Percentiles rank a stretch among this genome's conserved stretches.
phyloP scores from a whole-genome alignment of 495 filamentous ascomycete genomes.

The Lindgomyces ingoldianus region DNA sequence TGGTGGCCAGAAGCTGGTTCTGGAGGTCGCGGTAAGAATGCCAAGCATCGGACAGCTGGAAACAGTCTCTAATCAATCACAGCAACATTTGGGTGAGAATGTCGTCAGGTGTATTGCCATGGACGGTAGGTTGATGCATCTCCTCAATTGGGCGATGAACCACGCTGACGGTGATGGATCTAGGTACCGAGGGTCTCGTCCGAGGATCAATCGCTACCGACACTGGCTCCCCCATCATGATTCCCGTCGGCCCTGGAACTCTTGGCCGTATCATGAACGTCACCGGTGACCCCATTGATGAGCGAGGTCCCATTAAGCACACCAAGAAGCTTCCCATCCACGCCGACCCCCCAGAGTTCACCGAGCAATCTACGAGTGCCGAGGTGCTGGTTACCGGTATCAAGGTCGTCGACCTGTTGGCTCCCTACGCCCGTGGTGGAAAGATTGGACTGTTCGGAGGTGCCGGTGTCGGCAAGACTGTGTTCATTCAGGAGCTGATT shows the following conservation, averaged over 20 bases:
- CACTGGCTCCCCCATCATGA: conserved; percentile 93
- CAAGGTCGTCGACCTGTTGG: conserved; percentile 98
- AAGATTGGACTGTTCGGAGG: conserved; percentile 99
- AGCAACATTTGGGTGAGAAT: conserved; percentile 99
- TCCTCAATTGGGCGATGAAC: background rate
- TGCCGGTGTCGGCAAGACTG: conserved; percentile 99
- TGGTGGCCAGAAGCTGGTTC: conserved; percentile 88
- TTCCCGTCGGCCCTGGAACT: conserved; percentile 92
- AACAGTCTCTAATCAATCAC: conserved; percentile 47
- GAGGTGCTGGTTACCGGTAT: conserved; percentile 98
- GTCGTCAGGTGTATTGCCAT: conserved; percentile 99
- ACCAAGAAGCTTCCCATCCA: conserved; percentile 87
- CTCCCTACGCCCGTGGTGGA: conserved; percentile 99
- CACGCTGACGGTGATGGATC: conserved; percentile 15
- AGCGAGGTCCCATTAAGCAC: conserved; percentile 96
- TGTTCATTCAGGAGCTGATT: conserved; percentile 99
- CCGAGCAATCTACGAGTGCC: conserved; percentile 90
- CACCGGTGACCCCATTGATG: conserved; percentile 99
- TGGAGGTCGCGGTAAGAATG: conserved; percentile 89
- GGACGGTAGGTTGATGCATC: conserved; percentile 71
- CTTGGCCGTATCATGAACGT: conserved; percentile 99
- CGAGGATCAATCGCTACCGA: conserved; percentile 83
- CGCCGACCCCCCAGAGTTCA: conserved; percentile 85
- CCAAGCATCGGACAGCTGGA: conserved; percentile 31
- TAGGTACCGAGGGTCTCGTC: conserved; percentile 98